Conservation (phyloP, 1,139 yeast species). For the Candida smagusa region DNA sequence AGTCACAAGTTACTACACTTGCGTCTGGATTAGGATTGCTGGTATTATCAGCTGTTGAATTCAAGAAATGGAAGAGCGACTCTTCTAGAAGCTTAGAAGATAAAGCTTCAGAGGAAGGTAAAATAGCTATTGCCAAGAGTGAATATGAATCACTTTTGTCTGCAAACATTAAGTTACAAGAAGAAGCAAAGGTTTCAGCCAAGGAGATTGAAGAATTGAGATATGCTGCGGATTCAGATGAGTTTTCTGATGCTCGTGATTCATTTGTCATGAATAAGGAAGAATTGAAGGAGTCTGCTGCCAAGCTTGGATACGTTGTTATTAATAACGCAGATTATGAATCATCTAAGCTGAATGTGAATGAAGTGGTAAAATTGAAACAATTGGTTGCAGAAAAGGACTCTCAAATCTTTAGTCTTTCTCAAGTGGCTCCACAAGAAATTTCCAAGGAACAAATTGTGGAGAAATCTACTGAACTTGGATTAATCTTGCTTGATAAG, state of each 20-base stretch:
- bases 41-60: constrained; percentile 15
- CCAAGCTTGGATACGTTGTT: constrained; percentile 36
- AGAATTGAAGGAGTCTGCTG: constrained; percentile 28
- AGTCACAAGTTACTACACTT: constrained; percentile 16
- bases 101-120: constrained; percentile 30
- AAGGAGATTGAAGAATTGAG: constrained; percentile 4
- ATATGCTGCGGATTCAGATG: constrained; percentile 7
- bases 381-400: constrained; percentile 35
- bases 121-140: constrained; percentile 29
- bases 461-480: constrained; percentile 42
- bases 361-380: constrained; percentile 27
- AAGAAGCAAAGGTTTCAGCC: neutral
- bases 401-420: constrained; percentile 25
- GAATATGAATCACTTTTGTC: constrained; percentile 15
- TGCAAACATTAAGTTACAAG: constrained; percentile 3
- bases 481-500: constrained; percentile 25
- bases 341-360: constrained; percentile 21
- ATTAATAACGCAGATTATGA: constrained; percentile 24
- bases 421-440: constrained; percentile 13
- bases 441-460: constrained; percentile 22
- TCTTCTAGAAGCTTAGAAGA: constrained; percentile 10
- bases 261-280: constrained; percentile 28
- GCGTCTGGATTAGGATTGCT: constrained; percentile 22
- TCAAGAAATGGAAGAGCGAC: constrained; percentile 16
- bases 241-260: constrained; percentile 32